Conservation (phyloP, 2,329 filamentous ascomycete genomes). For the Fusarium ambrosium region DNA sequence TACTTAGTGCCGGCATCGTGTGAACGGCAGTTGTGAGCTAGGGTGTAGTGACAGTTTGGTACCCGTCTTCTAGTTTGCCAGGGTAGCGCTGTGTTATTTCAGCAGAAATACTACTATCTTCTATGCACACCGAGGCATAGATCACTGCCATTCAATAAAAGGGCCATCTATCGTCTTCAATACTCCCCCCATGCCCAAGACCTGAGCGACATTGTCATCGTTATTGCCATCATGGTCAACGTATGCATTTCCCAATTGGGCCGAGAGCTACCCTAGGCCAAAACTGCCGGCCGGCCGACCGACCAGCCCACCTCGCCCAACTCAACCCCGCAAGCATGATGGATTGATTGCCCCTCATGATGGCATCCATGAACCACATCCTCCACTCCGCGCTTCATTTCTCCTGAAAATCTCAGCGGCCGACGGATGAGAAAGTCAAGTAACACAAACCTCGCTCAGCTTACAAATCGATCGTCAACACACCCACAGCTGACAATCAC, state of each 20-base stretch:
- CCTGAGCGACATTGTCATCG: background rate
- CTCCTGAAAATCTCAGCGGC: background rate
- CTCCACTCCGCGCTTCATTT: background rate
- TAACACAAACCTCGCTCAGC: background rate
- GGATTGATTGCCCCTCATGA: constrained; percentile 4
- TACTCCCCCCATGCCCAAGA: background rate
- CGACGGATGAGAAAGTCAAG: background rate
- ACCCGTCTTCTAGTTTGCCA: background rate
- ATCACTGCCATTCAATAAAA: background rate
- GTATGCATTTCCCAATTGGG: background rate
- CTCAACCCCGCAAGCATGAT: background rate
- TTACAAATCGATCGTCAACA: background rate
- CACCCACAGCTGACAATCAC: background rate
- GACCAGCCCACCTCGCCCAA: background rate
- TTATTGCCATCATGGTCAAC: background rate
- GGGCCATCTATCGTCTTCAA: background rate
- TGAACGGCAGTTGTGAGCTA: background rate
- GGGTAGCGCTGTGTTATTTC: background rate
- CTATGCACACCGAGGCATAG: background rate
- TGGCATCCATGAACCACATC: background rate
- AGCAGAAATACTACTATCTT: background rate
- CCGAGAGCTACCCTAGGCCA: background rate
- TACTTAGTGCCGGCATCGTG: background rate
- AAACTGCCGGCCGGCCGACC: background rate
- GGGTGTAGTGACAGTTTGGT: background rate